Evolutionary conservation across 176 grass and related monocot genomes (phyloP).

Genomic region (Triticum urartu): DNA sequence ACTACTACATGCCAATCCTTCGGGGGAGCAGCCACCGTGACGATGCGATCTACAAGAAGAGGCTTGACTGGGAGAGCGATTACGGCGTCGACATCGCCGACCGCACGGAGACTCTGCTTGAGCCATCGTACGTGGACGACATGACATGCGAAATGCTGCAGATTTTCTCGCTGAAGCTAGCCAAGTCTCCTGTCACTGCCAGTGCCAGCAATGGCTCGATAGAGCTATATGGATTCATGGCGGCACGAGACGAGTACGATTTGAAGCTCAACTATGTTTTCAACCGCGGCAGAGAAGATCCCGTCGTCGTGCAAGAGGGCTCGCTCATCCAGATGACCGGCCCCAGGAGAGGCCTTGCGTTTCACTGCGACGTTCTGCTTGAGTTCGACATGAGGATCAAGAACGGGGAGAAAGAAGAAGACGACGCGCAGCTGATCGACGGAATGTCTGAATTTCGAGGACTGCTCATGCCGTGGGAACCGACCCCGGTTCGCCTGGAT

Average conservation of each 20-base stretch:
- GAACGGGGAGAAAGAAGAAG: neutral
- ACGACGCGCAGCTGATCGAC: neutral
- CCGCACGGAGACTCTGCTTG: neutral
- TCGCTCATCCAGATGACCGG: conserved; percentile 16
- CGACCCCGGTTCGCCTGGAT: neutral
- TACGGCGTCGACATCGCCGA: neutral
- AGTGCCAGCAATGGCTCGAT: neutral
- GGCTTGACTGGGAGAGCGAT: neutral
- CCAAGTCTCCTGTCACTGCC: neutral
- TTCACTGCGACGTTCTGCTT: neutral
- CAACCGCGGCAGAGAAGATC: neutral
- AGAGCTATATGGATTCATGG: neutral
- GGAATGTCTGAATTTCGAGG: neutral
- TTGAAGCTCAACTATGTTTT: neutral
- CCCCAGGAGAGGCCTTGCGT: neutral
- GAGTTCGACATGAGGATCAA: conserved; percentile 8
- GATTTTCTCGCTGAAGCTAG: neutral
- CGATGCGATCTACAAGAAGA: neutral
- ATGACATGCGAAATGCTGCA: neutral
- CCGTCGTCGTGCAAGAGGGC: neutral
- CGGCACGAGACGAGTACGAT: neutral
- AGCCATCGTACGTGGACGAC: too few species aligned
- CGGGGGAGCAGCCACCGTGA: neutral
- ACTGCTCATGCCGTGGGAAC: neutral
- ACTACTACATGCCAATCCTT: neutral